These are phyloP conservation scores for Lasiosphaeria ovina DNA, from an alignment of 495 filamentous ascomycete genomes.

Conservation along the genomic window DNA sequence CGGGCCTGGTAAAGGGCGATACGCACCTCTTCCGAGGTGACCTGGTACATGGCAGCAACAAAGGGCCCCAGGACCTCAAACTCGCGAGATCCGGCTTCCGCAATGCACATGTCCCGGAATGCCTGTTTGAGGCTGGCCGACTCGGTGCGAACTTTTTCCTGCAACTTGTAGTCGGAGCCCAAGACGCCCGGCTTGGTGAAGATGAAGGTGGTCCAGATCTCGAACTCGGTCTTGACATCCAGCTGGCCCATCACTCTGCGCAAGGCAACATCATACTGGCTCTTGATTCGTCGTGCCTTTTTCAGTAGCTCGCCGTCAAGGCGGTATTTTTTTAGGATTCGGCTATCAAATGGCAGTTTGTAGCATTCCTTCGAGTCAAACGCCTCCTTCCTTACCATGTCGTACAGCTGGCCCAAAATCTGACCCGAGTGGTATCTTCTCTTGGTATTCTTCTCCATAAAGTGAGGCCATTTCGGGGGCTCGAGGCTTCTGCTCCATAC, in stretches of 20 bases:
- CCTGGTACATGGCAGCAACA: conserved; percentile 80
- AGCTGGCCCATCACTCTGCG: conserved; percentile 81
- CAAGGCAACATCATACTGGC: conserved; percentile 72
- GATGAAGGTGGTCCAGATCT: conserved; percentile 83
- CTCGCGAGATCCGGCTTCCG: conserved; percentile 57
- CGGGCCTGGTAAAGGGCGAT: conserved; percentile 49
- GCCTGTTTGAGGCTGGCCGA: conserved; percentile 59
- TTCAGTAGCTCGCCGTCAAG: conserved; percentile 53
- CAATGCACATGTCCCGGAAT: conserved; percentile 62
- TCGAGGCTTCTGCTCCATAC: conserved; percentile 59
- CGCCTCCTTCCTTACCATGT: conserved; percentile 47
- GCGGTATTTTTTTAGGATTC: conserved; percentile 66
- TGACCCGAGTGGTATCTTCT: conserved; percentile 64
- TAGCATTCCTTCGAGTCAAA: conserved; percentile 72
- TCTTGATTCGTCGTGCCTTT: conserved; percentile 64
- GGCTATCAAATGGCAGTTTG: conserved; percentile 67
- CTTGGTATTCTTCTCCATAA: conserved; percentile 71
- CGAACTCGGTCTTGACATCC: conserved; percentile 85
- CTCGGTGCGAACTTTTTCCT: conserved; percentile 75
- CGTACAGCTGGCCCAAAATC: conserved; percentile 81
- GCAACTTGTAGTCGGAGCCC: conserved; percentile 75
- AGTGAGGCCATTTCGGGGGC: conserved; percentile 74
- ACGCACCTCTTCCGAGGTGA: conserved; percentile 70
- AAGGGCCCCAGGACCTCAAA: conserved; percentile 64
- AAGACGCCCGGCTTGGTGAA: conserved; percentile 61